Evolutionary conservation across 352 stramenopile species (phyloP), one percentile per base, ranked within the genome.

Genomic region (Phytophthora foliorum): DNA sequence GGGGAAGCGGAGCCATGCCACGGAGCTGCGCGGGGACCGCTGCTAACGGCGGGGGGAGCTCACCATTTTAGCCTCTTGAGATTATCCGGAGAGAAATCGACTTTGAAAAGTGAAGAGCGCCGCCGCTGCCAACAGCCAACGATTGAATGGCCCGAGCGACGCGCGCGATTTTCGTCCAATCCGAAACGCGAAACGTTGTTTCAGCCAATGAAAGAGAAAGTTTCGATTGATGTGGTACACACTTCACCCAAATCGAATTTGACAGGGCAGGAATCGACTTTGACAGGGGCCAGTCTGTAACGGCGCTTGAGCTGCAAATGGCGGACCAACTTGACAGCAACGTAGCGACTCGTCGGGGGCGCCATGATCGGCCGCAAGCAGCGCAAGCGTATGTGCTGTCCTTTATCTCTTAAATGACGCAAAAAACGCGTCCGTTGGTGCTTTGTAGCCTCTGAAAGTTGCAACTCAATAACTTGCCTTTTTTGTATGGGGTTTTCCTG

Each of bases 31-130:
- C 1, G 21, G 17, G 1, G 3, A 17, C 5, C 38, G 0, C 42
- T 53, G 19, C 17, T 1, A 41, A n/a, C 6, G 16, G 39, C 7
- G 8, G 6, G 48, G n/a, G 10, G 6, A 25, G 59, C 83, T 78
- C 71, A 91, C 83, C 83, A 91, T 91, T 86, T 84, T 89, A 86
- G 72, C 62, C 68, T 82, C 64, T 78, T 80, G 74, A 82, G 76
- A 86, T 86, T 82, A 80, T 82, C 67, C 63, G 77, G 76, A 88
- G 80, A 88, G 78, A 88, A 88, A 86, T 86, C 80, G 80, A 88
- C 80, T 88, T 88, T 88, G 78, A 84, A 80, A 86, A 88, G 78
- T 86, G 78, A 77, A 72, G 51, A 64, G 39, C 54, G 39, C 31
- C 41, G 53, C 44, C 50, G 70, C 53, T 52, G 39, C 21, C 41